Conservation (phyloP, 345 rosid genomes). For the Eucalyptus shirleyi region DNA sequence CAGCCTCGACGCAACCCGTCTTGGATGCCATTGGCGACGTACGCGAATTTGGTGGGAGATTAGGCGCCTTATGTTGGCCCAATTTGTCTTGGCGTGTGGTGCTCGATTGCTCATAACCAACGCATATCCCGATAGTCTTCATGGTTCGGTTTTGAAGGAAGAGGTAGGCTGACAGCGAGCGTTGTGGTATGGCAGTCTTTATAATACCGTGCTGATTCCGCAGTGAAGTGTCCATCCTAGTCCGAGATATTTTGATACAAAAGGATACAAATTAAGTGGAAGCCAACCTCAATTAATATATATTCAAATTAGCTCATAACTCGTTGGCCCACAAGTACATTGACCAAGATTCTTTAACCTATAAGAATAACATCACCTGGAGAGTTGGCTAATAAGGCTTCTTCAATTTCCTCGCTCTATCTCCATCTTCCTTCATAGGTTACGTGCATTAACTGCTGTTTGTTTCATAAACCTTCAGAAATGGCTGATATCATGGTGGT, state of each 20-base stretch:
- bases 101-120: neutral
- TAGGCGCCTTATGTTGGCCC: neutral
- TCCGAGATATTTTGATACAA: neutral
- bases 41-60: neutral
- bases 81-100: neutral
- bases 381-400: neutral
- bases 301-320: neutral
- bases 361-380: neutral
- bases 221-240: neutral
- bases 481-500: slow-evolving; percentile 46
- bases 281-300: neutral
- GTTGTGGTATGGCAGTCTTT: neutral
- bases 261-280: neutral
- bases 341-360: neutral
- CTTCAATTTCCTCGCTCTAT: neutral
- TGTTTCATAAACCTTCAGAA: neutral
- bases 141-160: neutral
- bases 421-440: neutral
- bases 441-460: neutral
- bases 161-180: neutral
- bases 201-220: neutral
- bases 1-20: neutral
- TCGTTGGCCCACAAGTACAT: neutral
- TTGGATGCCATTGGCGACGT: neutral
- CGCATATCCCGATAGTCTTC: neutral